Evolutionary conservation across 2,329 filamentous ascomycete genomes (phyloP), one percentile per base, ranked within the genome.

Genomic region (Hortaea sp.): DNA sequence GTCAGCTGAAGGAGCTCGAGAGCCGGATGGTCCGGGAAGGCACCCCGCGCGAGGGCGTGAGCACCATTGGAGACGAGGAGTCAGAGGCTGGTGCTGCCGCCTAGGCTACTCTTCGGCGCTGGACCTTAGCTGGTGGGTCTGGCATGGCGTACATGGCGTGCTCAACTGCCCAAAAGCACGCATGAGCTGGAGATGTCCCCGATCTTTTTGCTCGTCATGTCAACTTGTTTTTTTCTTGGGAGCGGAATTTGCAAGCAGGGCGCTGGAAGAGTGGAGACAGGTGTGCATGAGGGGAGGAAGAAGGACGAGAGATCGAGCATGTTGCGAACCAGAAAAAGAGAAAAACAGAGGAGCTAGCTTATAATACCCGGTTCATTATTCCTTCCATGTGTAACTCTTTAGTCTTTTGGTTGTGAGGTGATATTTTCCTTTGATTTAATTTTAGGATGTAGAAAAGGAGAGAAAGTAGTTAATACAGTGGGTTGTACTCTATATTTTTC

Each of bases 1-100:
- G 88, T 63, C 92, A 98, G 74, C 81, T 98, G 61, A 90, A 92
- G 71, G 92, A 98, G 76, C 95, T 98, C 66, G 90, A 97, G 72
- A 90, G 89, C 53, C 85, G 90, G 64, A 95, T 97, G 90, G 83
- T 89, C 65, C 82, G 89, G 66, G 61, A 64, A 52, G 59, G 63
- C 44, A 58, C 53, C 38, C 57, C 54, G 27, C 52, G 31, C 9
- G 38, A 43, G 27, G 40, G 27, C 20, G 38, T 13, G 50, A n/a
- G 49, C 37, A 27, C 43, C 54, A 38, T 31, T 34, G 20, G 20
- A 37, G 50, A 54, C 39, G 54, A 57, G 39, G 45, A 49, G 43
- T 52, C 56, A 30, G 52, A 58, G 42, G 52, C 51, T 43, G 53
- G 50, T 29, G 52, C 44, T 39, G 56, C 54, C 11, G 56, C 56